Evolutionary conservation across 140 eudicot species (phyloP), one percentile per base, ranked within the genome.

Genomic region (Erigeron philadelphicus): DNA sequence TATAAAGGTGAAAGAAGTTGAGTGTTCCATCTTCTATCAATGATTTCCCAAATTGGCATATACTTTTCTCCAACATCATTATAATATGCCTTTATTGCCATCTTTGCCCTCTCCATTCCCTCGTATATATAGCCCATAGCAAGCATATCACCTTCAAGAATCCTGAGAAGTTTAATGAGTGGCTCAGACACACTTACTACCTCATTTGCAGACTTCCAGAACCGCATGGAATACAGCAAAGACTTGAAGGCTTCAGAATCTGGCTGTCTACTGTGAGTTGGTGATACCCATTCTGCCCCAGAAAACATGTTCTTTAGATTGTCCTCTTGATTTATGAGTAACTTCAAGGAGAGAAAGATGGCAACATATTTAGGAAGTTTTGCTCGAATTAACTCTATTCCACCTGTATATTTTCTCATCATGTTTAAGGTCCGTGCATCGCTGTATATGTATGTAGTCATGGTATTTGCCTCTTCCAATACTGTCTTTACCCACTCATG

Each of bases 41-140:
- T 74, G 16, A 71, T 65, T 7, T 80, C 80, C 81, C 82, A 80
- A 9, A 80, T 42, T 11, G 81, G 81, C 68, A 60, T 52, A 48
- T 66, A 72, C 57, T 72, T 77, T 15, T 75, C 81, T 13, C 50
- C 73, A 68, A 64, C 48, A 21, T 55, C 75, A 17, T 69, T 74
- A 62, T 82, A 78, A 63, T 74, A 78, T 41, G 64, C 68, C 75
- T 77, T 83, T 4, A 80, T 80, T 7, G 15, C 73, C 6, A 52
- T 15, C 62, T 83, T 80, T 50, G 72, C 77, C 70, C 74, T 70
- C 54, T 73, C 83, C 66, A 80, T 77, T 62, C 71, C 78, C 62
- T 77, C 81, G 43, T 83, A 81, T n/a, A 83, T 70, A 60, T 72
- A 77, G 15, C 85, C 88, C 79, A 84, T 77, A 18, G 83, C 84